These are phyloP conservation scores for Chlorella sp. DNA, from an alignment of 139 green algal species.

Conservation along the genomic window DNA sequence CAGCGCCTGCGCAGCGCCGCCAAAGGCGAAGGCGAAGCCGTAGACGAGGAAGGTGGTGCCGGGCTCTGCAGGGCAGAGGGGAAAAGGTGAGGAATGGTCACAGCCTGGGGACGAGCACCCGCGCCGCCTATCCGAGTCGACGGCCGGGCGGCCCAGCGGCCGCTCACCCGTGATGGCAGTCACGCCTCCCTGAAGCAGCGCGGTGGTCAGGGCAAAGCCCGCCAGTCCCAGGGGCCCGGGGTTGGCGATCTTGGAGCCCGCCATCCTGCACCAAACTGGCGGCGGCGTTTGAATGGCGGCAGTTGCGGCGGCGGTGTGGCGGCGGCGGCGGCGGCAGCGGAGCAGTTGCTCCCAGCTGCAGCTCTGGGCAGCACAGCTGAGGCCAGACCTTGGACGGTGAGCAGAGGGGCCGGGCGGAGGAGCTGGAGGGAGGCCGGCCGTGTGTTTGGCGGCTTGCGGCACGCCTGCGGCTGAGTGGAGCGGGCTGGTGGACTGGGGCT, in stretches of 20 bases:
- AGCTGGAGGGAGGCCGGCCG: no score
- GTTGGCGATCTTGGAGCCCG: not conserved
- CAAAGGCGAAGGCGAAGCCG: not conserved
- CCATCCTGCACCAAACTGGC: not conserved
- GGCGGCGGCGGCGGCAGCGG: no score
- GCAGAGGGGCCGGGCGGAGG: no score
- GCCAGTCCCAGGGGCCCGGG: conserved; percentile 38
- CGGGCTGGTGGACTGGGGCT: no score
- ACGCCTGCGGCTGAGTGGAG: no score
- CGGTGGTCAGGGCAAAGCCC: conserved; percentile 31
- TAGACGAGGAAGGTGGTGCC: not conserved
- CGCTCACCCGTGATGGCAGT: conserved; percentile 11
- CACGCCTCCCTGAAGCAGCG: conserved; percentile 19
- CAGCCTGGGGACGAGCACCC: not conserved
- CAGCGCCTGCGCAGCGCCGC: not conserved
- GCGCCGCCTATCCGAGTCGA: no score
- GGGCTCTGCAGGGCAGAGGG: conserved; percentile 1
- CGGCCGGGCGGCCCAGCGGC: not conserved
- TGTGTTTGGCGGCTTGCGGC: no score
- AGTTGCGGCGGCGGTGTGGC: no score
- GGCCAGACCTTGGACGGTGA: no score
- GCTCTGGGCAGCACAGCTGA: no score
- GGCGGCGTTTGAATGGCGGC: not conserved
- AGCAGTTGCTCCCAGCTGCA: no score
- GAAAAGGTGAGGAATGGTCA: not conserved